Evolutionary conservation across 305 asterid genomes (phyloP).

Genomic region (Ilex paraguariensis): DNA sequence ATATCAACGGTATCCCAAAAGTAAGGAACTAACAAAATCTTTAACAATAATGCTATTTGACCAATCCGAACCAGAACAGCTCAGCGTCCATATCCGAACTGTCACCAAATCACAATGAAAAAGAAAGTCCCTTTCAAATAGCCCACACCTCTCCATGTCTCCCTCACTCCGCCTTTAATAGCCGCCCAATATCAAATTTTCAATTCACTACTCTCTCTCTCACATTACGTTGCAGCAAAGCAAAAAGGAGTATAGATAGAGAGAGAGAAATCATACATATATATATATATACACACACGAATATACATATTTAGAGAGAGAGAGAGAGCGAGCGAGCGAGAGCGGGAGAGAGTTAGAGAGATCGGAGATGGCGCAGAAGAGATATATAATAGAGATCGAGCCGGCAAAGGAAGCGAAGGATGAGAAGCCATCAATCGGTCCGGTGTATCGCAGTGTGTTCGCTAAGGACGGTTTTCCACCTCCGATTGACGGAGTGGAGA

Average conservation of each 20-base stretch:
- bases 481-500: slow-evolving; percentile 66
- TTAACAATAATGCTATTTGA: too few species aligned
- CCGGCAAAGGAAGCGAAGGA: slow-evolving; percentile 55
- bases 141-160: neutral
- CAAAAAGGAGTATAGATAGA: neutral
- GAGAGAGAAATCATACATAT: neutral
- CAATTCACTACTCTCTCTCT: neutral
- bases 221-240: neutral
- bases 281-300: neutral
- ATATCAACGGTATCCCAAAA: too few species aligned
- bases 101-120: neutral
- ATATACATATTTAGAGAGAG: neutral
- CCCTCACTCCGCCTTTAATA: neutral
- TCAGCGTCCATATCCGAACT: neutral
- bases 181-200: too few species aligned
- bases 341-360: slow-evolving; percentile 13
- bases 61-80: neutral
- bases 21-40: too few species aligned
- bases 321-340: slow-evolving; percentile 6
- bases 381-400: slow-evolving; percentile 62
- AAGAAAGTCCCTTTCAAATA: neutral
- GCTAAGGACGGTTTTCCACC: slow-evolving; percentile 87
- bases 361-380: slow-evolving; percentile 42
- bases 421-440: slow-evolving; percentile 82
- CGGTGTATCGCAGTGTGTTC: slow-evolving; percentile 71